Percentiles rank a stretch among this genome's conserved stretches.
Conservation (phyloP, 225 moss, liverwort and hornwort genomes). For the Sphagnum tenellum region DNA sequence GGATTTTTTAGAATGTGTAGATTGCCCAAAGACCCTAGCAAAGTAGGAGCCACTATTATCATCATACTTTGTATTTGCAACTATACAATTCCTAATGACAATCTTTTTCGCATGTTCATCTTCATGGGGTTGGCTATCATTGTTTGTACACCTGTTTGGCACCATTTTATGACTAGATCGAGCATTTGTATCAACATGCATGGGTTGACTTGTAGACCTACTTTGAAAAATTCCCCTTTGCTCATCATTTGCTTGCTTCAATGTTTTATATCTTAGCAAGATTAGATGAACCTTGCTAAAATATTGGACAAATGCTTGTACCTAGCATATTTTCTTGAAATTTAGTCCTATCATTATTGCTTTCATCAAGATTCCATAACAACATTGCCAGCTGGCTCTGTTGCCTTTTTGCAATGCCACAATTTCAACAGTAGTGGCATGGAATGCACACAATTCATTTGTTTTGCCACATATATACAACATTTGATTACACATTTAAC, state of each 20-base stretch:
- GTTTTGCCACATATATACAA: conserved; percentile 59
- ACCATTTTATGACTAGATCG: conserved; percentile 1
- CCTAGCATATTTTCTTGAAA: conserved; percentile 26
- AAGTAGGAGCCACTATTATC: conserved; percentile 18
- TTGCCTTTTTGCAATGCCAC: conserved; percentile 52
- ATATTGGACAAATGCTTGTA: conserved; percentile 26
- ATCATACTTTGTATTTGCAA: conserved; percentile 66
- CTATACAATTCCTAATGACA: conserved; percentile 22
- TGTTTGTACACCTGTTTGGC: conserved; percentile 4
- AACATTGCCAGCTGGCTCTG: conserved; percentile 77
- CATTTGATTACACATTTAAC: too few relatives aligned
- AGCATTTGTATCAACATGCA: conserved; percentile 17
- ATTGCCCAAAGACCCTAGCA: conserved; percentile 6
- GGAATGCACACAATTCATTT: conserved; percentile 95
- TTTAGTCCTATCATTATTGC: conserved; percentile 56
- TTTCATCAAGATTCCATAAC: conserved; percentile 87
- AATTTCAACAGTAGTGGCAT: conserved; percentile 87
- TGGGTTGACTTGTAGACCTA: conserved; percentile 14
- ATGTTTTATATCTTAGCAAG: conserved; percentile 11
- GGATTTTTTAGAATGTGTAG: conserved; percentile 5
- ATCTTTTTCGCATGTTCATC: conserved; percentile 11
- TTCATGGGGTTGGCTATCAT: conserved; percentile 12
- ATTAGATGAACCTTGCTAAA: conserved; percentile 13
- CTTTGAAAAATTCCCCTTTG: conserved; percentile 18
- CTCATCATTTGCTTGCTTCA: conserved; percentile 13